Evolutionary conservation across 1,284 basidiomycete species (phyloP).

Genomic region (Marasmius tenuissimus): DNA sequence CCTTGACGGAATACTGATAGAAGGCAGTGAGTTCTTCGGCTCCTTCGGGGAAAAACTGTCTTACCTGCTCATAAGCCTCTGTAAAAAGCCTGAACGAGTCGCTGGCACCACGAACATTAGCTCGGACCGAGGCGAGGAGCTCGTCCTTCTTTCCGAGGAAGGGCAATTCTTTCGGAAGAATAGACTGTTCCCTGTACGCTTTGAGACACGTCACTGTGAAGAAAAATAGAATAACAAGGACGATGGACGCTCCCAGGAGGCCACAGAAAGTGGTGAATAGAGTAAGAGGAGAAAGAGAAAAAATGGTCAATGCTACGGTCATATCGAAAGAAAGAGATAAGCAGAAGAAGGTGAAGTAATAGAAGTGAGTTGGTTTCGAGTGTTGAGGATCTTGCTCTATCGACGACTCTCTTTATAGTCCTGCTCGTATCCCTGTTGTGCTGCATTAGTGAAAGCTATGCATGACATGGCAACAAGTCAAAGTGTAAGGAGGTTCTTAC

Average conservation of each 20-base stretch:
- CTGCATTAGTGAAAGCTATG: too few species aligned
- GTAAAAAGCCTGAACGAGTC: slow-evolving; percentile 14
- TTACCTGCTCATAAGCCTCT: slow-evolving; percentile 15
- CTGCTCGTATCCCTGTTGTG: too few species aligned
- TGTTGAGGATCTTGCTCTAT: too few species aligned
- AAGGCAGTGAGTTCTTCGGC: neutral
- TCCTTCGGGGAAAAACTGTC: neutral
- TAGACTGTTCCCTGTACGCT: slow-evolving; percentile 15
- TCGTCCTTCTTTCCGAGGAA: slow-evolving; percentile 12
- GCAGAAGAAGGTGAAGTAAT: too few species aligned
- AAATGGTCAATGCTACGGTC: neutral
- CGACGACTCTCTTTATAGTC: too few species aligned
- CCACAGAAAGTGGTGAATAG: neutral
- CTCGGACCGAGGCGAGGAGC: slow-evolving; percentile 8
- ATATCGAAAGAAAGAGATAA: too few species aligned
- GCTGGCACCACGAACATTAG: slow-evolving; percentile 14
- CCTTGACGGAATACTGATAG: neutral
- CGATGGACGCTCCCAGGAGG: neutral
- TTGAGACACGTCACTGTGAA: slow-evolving; percentile 15
- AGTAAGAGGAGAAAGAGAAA: neutral
- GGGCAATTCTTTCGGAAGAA: slow-evolving; percentile 8
- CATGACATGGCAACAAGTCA: too few species aligned
- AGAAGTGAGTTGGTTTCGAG: too few species aligned
- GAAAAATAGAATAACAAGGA: slow-evolving; percentile 9
- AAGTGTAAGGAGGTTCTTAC: too few species aligned